Evolutionary conservation across 1,284 basidiomycete species (phyloP).

Genomic region (Cutaneotrichosporon sp.): DNA sequence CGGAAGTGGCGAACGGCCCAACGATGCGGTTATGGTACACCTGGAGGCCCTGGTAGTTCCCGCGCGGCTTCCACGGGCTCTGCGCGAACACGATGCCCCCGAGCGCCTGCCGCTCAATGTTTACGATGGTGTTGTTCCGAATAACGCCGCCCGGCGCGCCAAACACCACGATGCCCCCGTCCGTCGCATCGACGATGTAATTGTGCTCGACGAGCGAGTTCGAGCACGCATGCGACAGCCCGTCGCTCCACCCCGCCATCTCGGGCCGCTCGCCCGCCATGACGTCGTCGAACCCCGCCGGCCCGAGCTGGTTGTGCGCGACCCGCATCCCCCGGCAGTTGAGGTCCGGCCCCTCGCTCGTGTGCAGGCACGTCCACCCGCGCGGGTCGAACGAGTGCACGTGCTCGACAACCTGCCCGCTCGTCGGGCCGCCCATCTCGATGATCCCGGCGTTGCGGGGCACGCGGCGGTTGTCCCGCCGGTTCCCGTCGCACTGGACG

Average conservation of each 20-base stretch:
- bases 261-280: constrained; percentile 30
- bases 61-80: constrained; percentile 60
- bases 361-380: constrained; percentile 46
- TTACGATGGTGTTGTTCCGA: constrained; percentile 69
- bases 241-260: constrained; percentile 68
- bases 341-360: constrained; percentile 18
- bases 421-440: constrained; percentile 52
- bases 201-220: constrained; percentile 70
- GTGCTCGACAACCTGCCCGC: constrained; percentile 45
- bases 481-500: neutral
- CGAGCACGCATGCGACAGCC: constrained; percentile 74
- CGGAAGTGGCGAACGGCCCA: constrained; percentile 27
- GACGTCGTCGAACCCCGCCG: constrained; percentile 40
- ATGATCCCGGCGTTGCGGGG: constrained; percentile 16
- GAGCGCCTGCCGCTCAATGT: constrained; percentile 59
- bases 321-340: constrained; percentile 12
- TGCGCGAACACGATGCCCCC: constrained; percentile 79
- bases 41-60: constrained; percentile 67
- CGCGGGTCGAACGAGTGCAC: constrained; percentile 44
- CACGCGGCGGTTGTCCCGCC: neutral
- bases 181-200: constrained; percentile 67
- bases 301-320: constrained; percentile 57
- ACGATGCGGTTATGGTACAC: constrained; percentile 70
- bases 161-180: constrained; percentile 75
- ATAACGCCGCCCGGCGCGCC: constrained; percentile 74